Evolutionary conservation across 495 filamentous ascomycete genomes (phyloP).

Genomic region (Penicillium coprophilum): DNA sequence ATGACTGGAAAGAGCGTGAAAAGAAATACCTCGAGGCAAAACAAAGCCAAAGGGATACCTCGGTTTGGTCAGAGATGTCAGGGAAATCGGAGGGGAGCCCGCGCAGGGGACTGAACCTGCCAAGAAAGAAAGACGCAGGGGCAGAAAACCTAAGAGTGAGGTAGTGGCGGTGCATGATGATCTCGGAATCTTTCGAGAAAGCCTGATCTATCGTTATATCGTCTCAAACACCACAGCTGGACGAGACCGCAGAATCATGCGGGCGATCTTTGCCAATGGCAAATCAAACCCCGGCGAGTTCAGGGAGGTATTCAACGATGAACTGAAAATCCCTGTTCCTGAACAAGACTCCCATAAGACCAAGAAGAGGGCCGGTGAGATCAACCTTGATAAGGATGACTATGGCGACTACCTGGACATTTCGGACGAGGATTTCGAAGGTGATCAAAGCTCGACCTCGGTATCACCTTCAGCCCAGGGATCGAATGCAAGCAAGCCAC

Average conservation of each 20-base stretch:
- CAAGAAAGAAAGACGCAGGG: not conserved
- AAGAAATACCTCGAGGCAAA: slow-evolving; percentile 21
- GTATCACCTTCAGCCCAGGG: slow-evolving; percentile 10
- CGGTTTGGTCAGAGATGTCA: not conserved
- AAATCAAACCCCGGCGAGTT: slow-evolving; percentile 50
- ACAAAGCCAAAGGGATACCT: slow-evolving; percentile 13
- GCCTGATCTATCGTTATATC: slow-evolving; percentile 59
- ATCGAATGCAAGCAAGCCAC: not conserved
- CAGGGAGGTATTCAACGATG: slow-evolving; percentile 58
- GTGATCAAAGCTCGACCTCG: slow-evolving; percentile 10
- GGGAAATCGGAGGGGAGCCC: not conserved
- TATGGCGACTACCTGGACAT: slow-evolving; percentile 59
- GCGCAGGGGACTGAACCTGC: not conserved
- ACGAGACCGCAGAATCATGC: slow-evolving; percentile 52
- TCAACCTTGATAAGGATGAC: slow-evolving; percentile 58
- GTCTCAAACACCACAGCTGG: slow-evolving; percentile 34
- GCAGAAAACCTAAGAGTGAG: slow-evolving; percentile 12
- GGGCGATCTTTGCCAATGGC: slow-evolving; percentile 66
- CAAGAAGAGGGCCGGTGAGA: slow-evolving; percentile 47
- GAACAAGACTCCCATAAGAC: slow-evolving; percentile 18
- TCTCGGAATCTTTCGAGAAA: slow-evolving; percentile 38
- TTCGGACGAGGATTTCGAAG: slow-evolving; percentile 40
- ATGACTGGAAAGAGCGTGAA: slow-evolving; percentile 66
- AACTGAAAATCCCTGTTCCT: slow-evolving; percentile 47
- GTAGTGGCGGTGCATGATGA: slow-evolving; percentile 31